These are phyloP conservation scores for Aristolochia contorta DNA, from an alignment of 164 flowering plant genomes.

Conservation along the genomic window DNA sequence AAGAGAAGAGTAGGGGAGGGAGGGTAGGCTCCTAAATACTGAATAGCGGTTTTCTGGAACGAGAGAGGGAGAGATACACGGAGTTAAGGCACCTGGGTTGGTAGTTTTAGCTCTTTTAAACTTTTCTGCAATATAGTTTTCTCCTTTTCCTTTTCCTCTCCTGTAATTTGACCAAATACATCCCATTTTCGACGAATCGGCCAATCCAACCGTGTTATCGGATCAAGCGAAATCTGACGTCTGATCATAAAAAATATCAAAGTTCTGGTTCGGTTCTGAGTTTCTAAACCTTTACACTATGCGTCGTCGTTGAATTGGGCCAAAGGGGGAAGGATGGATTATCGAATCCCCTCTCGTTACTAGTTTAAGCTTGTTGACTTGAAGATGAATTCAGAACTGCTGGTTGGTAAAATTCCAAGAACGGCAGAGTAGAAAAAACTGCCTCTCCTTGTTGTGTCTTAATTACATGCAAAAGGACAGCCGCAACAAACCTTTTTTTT, in stretches of 20 bases:
- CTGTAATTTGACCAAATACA: slow-evolving; percentile 20
- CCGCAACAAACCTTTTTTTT: slow-evolving; percentile 14
- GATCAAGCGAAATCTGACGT: no score
- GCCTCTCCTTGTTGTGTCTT: not conserved
- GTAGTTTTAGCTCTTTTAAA: slow-evolving; percentile 19
- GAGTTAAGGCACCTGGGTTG: slow-evolving; percentile 42
- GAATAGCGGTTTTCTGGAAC: slow-evolving; percentile 34
- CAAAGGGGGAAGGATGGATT: no score
- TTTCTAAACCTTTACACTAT: no score
- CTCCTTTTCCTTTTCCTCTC: slow-evolving; percentile 2
- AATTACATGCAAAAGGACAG: slow-evolving; percentile 3
- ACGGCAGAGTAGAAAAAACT: slow-evolving; percentile 4
- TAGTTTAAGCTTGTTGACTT: not conserved
- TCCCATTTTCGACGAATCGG: slow-evolving; percentile 4
- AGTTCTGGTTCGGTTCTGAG: no score
- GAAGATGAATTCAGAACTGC: not conserved
- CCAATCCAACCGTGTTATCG: not conserved
- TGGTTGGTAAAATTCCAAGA: slow-evolving; percentile 10
- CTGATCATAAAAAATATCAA: no score
- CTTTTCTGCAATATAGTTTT: not conserved
- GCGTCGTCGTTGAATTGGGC: no score
- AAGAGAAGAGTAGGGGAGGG: slow-evolving; percentile 7
- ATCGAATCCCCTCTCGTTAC: not conserved
- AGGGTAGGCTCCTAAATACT: slow-evolving; percentile 32
- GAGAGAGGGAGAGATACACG: slow-evolving; percentile 54